Evolutionary conservation across 129 eudicot species (phyloP), one percentile per base, ranked within the genome.

Genomic region (Arctium minus): DNA sequence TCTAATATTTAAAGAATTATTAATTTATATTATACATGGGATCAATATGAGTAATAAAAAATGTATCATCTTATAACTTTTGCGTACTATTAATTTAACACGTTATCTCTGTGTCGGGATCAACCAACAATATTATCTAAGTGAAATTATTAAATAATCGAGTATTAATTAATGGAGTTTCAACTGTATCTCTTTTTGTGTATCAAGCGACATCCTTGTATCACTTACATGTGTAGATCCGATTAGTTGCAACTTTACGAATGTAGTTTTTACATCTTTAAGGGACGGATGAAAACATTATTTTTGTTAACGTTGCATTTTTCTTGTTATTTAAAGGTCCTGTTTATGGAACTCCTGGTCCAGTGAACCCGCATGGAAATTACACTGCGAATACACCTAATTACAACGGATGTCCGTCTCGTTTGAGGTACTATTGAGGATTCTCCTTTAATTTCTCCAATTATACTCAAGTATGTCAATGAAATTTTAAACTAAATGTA

Each of bases 251-350:
- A n/a, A 62, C 56, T 9, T 44, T 8, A 44, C 2, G 53, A 13
- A 8, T 8, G 13, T 10, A 40, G 48, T 40, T 40, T 40, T 50
- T 4, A 50, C n/a, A 50, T 13, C 7, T 39, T 68, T 38, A 64
- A 22, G 68, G 65, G 65, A 65, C 9, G 5, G 17, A 6, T 2
- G 30, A 22, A 70, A 12, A 7, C 29, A n/a, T 33, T 68, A 1
- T 74, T 8, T 6, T 3, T 62, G 64, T 65, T 81, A 82, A 83
- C 6, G 15, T 48, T 30, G 22, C 69, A 36, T 82, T n/a, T 13
- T 78, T 39, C n/a, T 30, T 50, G 15, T 67, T 76, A 22, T 72
- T 33, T 84, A 39, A 71, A 91, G 91, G 87, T 81, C 40, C 79
- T 73, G 36, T 83, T 68, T 77, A 85, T 71, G 85, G 87, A 67